Conservation (phyloP, 1,284 basidiomycete genomes). For the Apiotrichum laibachii region DNA sequence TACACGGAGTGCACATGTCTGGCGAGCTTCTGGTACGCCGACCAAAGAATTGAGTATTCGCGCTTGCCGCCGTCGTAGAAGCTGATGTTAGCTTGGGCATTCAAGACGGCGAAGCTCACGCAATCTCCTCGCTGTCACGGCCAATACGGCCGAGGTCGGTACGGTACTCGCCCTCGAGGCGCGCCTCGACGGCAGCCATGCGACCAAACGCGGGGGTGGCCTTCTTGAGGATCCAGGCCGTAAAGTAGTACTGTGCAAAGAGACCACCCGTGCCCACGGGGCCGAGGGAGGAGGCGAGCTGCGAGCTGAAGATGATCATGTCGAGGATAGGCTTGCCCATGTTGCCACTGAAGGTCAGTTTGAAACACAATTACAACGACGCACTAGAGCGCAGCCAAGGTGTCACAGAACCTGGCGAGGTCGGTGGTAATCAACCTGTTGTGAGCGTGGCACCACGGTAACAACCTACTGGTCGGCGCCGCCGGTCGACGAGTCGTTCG, state of each 20-base stretch:
- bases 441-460: conserved; percentile 56
- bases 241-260: conserved; percentile 80
- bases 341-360: conserved; percentile 58
- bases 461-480: conserved; percentile 56
- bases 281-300: conserved; percentile 82
- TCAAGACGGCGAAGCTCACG: conserved; percentile 58
- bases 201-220: conserved; percentile 93
- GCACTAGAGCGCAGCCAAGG: conserved; percentile 82
- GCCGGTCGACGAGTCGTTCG: conserved; percentile 57
- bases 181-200: conserved; percentile 83
- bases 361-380: conserved; percentile 39
- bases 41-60: conserved; percentile 78
- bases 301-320: conserved; percentile 87
- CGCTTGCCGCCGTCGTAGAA: conserved; percentile 89
- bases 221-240: conserved; percentile 74
- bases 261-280: conserved; percentile 69
- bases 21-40: conserved; percentile 75
- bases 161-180: conserved; percentile 80
- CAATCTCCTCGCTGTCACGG: conserved; percentile 89
- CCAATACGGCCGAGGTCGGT: conserved; percentile 83
- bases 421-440: conserved; percentile 81
- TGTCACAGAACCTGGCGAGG: conserved; percentile 84
- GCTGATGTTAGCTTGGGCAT: conserved; percentile 49
- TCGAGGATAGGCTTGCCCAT: conserved; percentile 88
- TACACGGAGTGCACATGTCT: conserved; percentile 89